Evolutionary conservation across 2,329 filamentous ascomycete genomes (phyloP).

Genomic region (Claviceps digitariae): DNA sequence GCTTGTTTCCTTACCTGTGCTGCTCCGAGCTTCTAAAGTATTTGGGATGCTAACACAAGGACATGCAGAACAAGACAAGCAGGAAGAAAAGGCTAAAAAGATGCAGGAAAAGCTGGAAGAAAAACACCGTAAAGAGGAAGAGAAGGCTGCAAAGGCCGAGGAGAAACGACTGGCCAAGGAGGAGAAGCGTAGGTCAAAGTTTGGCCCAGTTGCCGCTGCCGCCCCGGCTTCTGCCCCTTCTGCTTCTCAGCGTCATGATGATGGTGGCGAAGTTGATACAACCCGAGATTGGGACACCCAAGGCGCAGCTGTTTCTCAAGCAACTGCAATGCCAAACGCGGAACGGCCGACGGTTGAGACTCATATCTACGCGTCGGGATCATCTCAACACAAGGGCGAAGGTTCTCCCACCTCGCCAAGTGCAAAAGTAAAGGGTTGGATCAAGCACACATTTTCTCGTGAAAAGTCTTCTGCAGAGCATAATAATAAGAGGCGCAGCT

Average conservation of each 20-base stretch:
- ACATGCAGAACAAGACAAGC: constrained; percentile 31
- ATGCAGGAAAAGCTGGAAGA: constrained; percentile 8
- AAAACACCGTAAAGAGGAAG: constrained; percentile 17
- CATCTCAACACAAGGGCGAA: constrained; percentile 7
- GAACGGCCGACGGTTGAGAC: background rate
- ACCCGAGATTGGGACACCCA: constrained; percentile 7
- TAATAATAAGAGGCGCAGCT: constrained; percentile 24
- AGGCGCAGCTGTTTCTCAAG: background rate
- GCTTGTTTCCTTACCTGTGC: background rate
- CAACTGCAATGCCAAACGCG: background rate
- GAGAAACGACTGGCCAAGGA: constrained; percentile 28
- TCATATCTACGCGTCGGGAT: constrained; percentile 2
- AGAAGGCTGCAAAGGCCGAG: constrained; percentile 37
- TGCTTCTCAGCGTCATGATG: constrained; percentile 4
- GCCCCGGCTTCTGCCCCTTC: background rate
- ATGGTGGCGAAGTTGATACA: constrained; percentile 5
- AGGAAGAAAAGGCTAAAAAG: constrained; percentile 18
- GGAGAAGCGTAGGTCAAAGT: constrained; percentile 35
- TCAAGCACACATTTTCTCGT: constrained; percentile 38
- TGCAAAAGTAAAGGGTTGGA: constrained; percentile 38
- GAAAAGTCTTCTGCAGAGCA: constrained; percentile 27
- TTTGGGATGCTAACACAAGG: constrained; percentile 6
- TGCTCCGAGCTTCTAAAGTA: background rate
- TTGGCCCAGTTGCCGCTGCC: constrained; percentile 1
- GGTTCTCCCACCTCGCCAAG: constrained; percentile 17